These are phyloP conservation scores for Aureobasidium leucospermi DNA, from an alignment of 2,329 filamentous ascomycete genomes.

Conservation along the genomic window DNA sequence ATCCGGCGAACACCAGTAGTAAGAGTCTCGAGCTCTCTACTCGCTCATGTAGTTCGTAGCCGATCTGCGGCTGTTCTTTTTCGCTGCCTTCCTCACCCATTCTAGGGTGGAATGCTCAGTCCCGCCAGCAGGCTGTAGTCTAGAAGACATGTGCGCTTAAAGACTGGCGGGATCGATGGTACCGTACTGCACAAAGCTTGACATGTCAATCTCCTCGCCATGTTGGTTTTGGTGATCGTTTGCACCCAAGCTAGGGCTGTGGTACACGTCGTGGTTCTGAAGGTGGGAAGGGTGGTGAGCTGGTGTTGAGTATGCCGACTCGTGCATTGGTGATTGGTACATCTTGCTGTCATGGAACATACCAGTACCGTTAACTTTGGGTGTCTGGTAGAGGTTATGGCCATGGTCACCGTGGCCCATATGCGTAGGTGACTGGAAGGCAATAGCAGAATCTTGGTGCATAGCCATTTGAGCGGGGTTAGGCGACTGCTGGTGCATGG, in stretches of 20 bases:
- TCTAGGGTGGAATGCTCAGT: background rate
- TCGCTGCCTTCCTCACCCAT: background rate
- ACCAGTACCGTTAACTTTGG: constrained; percentile 28
- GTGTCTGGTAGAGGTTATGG: constrained; percentile 25
- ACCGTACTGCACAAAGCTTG: constrained; percentile 39
- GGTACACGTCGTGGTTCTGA: constrained; percentile 11
- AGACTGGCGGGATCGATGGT: constrained; percentile 40
- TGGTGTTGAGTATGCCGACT: constrained; percentile 24
- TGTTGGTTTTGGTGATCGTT: constrained; percentile 16
- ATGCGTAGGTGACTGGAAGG: constrained; percentile 30
- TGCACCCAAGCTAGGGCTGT: constrained; percentile 30
- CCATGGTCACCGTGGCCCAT: constrained; percentile 23
- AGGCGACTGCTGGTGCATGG: constrained; percentile 27
- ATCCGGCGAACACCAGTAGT: background rate
- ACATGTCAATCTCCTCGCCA: constrained; percentile 33
- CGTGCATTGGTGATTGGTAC: constrained; percentile 33
- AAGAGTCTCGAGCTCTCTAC: background rate
- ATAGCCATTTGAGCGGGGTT: constrained; percentile 16
- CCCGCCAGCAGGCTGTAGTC: constrained; percentile 9
- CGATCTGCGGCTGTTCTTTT: constrained; percentile 2
- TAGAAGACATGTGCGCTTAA: constrained; percentile 25
- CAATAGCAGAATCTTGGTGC: constrained; percentile 31
- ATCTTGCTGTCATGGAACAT: constrained; percentile 36
- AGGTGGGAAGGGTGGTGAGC: constrained; percentile 13
- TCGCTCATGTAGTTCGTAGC: constrained; percentile 2